These are phyloP conservation scores for Dipteronia sinensis DNA, from an alignment of 345 rosid species.

Conservation along the genomic window DNA sequence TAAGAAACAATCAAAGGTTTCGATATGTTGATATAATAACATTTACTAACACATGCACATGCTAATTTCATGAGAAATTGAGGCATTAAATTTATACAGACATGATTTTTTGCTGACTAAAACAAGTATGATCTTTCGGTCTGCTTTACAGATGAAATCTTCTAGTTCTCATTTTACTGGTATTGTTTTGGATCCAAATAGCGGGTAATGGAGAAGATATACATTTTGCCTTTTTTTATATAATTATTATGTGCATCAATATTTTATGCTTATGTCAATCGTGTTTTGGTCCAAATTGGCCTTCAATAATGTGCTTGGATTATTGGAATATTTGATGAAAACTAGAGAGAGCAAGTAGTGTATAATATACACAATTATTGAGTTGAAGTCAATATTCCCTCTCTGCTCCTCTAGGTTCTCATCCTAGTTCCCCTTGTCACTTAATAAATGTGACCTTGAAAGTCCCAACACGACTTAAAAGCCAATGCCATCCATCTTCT, in stretches of 20 bases:
- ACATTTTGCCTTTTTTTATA: too few relatives aligned
- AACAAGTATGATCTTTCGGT: too few relatives aligned
- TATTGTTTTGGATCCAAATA: too few relatives aligned
- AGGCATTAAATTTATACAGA: too few relatives aligned
- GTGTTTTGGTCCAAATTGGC: not conserved
- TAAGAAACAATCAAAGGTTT: too few relatives aligned
- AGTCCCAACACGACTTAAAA: not conserved
- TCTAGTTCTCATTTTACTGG: too few relatives aligned
- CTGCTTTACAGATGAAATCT: too few relatives aligned
- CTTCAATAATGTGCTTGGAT: not conserved
- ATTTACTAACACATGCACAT: too few relatives aligned
- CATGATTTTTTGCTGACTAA: not conserved
- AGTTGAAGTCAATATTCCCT: not conserved
- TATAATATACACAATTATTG: not conserved
- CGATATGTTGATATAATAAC: too few relatives aligned
- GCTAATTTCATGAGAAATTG: too few relatives aligned
- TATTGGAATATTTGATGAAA: not conserved
- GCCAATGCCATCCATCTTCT: not conserved
- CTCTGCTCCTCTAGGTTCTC: not conserved
- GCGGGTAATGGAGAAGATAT: too few relatives aligned
- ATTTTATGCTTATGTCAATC: not conserved
- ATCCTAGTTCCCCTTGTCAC: too few relatives aligned
- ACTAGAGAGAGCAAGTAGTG: not conserved
- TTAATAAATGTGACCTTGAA: not conserved
- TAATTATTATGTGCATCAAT: not conserved